These are phyloP conservation scores for Nothophoma quercina DNA, from an alignment of 2,329 filamentous ascomycete species.

Conservation along the genomic window DNA sequence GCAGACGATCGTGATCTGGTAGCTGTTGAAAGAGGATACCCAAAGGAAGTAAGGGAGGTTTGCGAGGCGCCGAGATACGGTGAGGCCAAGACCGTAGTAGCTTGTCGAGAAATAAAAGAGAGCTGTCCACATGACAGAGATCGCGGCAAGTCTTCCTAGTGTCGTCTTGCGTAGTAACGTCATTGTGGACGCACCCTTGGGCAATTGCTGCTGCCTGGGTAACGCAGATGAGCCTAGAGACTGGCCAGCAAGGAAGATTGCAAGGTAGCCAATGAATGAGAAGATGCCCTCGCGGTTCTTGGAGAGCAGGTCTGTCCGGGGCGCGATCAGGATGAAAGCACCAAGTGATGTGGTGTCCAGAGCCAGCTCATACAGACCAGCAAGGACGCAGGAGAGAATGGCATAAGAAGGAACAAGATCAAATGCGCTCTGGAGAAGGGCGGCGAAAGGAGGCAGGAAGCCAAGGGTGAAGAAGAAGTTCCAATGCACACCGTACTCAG, in stretches of 20 bases:
- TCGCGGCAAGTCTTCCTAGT: constrained; percentile 68
- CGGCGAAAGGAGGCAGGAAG: constrained; percentile 86
- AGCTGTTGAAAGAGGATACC: constrained; percentile 88
- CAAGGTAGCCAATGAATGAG: constrained; percentile 90
- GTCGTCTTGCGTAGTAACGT: constrained; percentile 63
- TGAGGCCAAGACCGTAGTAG: constrained; percentile 70
- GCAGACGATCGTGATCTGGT: constrained; percentile 82
- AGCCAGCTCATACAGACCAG: constrained; percentile 73
- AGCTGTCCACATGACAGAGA: constrained; percentile 71
- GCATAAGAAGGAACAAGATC: constrained; percentile 78
- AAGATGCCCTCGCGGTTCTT: constrained; percentile 97
- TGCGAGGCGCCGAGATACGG: constrained; percentile 85
- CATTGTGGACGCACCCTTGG: constrained; percentile 53
- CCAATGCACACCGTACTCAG: constrained; percentile 98
- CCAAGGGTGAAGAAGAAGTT: constrained; percentile 99
- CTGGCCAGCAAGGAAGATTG: constrained; percentile 92
- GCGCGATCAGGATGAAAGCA: constrained; percentile 81
- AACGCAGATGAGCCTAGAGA: constrained; percentile 82
- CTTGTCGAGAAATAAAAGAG: constrained; percentile 75
- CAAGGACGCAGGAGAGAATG: constrained; percentile 73
- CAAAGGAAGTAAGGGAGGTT: constrained; percentile 94
- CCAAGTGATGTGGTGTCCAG: constrained; percentile 80
- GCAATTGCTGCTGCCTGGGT: constrained; percentile 60
- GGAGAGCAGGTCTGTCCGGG: constrained; percentile 78
- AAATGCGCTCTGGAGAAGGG: constrained; percentile 78